Percentiles rank a stretch among this genome's conserved stretches.
phyloP scores from a whole-genome alignment of 805 yeast genomes.

The Schwanniomyces sp. region DNA sequence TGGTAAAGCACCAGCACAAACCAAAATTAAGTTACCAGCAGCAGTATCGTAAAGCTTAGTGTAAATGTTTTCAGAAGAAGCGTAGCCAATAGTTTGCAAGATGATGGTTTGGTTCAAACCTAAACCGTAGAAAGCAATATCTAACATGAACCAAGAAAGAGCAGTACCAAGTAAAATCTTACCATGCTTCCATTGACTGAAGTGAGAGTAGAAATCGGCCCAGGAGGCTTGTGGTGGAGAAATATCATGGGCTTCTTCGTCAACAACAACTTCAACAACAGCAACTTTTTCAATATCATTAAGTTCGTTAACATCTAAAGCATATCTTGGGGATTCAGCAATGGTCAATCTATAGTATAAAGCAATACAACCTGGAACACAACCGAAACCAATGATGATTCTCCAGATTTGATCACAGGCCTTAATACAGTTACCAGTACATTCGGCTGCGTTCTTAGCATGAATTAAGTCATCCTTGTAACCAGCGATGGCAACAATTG shows the following conservation, averaged over 20 bases:
- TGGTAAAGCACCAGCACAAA: constrained; percentile 94
- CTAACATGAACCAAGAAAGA: constrained; percentile 87
- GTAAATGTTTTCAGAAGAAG: constrained; percentile 70
- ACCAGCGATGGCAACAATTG: constrained; percentile 72
- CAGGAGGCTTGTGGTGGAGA: constrained; percentile 81
- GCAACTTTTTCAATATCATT: constrained; percentile 56
- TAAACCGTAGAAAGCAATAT: constrained; percentile 88
- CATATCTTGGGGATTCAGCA: constrained; percentile 92
- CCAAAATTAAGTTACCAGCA: constrained; percentile 89
- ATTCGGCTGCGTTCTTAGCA: constrained; percentile 56
- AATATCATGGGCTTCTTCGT: constrained; percentile 34
- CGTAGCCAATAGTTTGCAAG: constrained; percentile 81
- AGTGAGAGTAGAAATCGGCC: constrained; percentile 69
- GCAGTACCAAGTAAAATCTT: constrained; percentile 86
- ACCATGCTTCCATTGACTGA: constrained; percentile 83
- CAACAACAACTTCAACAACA: constrained; percentile 45
- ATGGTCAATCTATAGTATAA: constrained; percentile 89
- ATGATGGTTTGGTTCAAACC: constrained; percentile 80
- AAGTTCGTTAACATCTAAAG: constrained; percentile 70
- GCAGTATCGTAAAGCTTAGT: constrained; percentile 69
- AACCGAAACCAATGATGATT: constrained; percentile 83
- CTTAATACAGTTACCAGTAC: constrained; percentile 64
- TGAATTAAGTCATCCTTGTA: constrained; percentile 61
- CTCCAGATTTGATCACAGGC: constrained; percentile 97
- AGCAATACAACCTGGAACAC: constrained; percentile 83